Percentiles rank a stretch among this genome's conserved stretches.
Evolutionary conservation across 2,329 filamentous ascomycete genomes (phyloP).

Genomic region (Colletotrichum musae): DNA sequence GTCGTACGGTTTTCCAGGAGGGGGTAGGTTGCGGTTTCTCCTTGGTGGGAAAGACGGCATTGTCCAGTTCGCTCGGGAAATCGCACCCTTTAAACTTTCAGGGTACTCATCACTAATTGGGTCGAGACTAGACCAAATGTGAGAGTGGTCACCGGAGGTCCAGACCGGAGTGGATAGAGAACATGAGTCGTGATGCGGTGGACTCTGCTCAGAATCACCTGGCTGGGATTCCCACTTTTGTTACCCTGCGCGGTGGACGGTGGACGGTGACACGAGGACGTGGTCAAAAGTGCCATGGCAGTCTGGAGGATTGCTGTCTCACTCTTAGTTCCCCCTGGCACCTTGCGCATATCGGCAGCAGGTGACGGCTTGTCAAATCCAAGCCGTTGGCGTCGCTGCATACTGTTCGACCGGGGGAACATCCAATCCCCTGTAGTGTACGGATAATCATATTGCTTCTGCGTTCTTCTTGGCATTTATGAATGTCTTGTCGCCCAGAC

Average conservation of each 20-base stretch:
- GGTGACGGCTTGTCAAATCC: slow-evolving; percentile 5
- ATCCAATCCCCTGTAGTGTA: background rate
- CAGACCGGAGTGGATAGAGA: slow-evolving; percentile 22
- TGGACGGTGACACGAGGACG: background rate
- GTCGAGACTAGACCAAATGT: slow-evolving; percentile 25
- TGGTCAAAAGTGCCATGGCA: slow-evolving; percentile 8
- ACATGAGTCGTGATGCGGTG: slow-evolving; percentile 22
- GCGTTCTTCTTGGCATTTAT: background rate
- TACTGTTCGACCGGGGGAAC: background rate
- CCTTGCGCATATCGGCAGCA: background rate
- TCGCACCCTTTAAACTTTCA: slow-evolving; percentile 6
- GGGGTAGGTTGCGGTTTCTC: slow-evolving; percentile 10
- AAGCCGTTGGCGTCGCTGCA: slow-evolving; percentile 14
- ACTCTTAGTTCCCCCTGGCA: slow-evolving; percentile 1
- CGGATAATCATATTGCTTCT: background rate
- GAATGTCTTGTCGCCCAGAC: background rate
- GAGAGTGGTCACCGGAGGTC: slow-evolving; percentile 8
- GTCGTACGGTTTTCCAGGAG: slow-evolving; percentile 10
- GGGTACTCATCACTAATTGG: slow-evolving; percentile 10
- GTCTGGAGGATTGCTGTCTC: background rate
- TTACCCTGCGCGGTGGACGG: background rate
- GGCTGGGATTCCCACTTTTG: slow-evolving; percentile 9
- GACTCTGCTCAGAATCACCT: background rate
- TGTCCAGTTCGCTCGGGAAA: slow-evolving; percentile 8
- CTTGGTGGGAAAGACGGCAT: slow-evolving; percentile 16